Conservation (phyloP, 108 stramenopile genomes). For the Cyclotella baltica region DNA sequence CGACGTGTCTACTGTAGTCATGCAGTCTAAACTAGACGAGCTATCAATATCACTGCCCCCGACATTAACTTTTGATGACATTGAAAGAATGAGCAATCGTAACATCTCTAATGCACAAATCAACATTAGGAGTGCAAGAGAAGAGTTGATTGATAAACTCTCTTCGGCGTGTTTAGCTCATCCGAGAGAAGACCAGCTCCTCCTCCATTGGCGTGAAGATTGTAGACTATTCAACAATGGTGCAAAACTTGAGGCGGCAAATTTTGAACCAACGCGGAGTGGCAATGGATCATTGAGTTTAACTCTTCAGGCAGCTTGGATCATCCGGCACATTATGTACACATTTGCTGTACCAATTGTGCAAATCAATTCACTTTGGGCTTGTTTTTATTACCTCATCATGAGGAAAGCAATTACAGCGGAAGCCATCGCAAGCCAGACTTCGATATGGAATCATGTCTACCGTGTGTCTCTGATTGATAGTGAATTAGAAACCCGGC, state of each 20-base stretch:
- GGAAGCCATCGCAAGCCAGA: not conserved
- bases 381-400: not conserved
- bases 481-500: not conserved
- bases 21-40: not conserved
- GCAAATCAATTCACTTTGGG: not conserved
- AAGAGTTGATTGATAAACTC: not conserved
- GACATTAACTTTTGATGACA: not conserved
- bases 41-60: not conserved
- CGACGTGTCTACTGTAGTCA: too few species aligned
- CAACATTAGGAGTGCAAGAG: not conserved
- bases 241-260: not conserved
- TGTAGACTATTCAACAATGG: not conserved
- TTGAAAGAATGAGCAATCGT: not conserved
- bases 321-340: not conserved
- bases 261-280: not conserved
- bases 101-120: not conserved
- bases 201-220: not conserved
- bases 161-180: not conserved
- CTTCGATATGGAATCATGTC: not conserved
- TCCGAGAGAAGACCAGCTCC: not conserved
- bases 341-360: not conserved
- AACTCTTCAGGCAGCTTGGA: not conserved
- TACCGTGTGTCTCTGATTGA: not conserved
- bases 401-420: not conserved
- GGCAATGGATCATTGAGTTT: not conserved